A percentile compares a stretch with the other conserved stretches of the same genome.
Conservation (phyloP, 345 rosid genomes). For the Linum trigynum region DNA sequence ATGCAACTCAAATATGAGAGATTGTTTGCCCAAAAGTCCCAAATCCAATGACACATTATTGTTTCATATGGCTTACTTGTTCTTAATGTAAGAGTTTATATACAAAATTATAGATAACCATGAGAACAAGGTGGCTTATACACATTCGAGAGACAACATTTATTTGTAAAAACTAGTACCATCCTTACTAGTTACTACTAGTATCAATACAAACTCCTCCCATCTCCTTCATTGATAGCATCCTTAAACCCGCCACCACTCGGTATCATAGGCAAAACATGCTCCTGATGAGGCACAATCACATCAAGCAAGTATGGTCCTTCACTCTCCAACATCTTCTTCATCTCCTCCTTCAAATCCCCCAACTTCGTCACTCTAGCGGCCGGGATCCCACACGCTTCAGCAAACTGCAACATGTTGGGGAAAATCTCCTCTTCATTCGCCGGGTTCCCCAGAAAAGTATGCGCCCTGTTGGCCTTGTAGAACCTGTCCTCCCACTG, state of each 20-base stretch:
- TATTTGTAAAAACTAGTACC: too few relatives aligned
- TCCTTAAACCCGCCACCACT: slow-evolving; percentile 3
- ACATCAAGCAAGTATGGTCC: neutral
- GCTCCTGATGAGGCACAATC: slow-evolving; percentile 1
- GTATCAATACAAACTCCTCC: neutral
- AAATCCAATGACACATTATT: too few relatives aligned
- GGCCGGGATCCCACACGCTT: neutral
- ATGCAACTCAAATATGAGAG: too few relatives aligned
- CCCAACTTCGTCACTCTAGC: neutral
- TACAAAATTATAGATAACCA: too few relatives aligned
- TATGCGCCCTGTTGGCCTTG: slow-evolving; percentile 5
- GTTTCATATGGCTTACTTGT: too few relatives aligned
- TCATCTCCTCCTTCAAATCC: neutral
- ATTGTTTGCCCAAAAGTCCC: too few relatives aligned
- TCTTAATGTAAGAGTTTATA: too few relatives aligned
- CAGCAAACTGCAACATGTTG: neutral
- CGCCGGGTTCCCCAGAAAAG: neutral
- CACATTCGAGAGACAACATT: too few relatives aligned
- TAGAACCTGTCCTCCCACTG: slow-evolving; percentile 5
- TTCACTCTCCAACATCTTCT: neutral
- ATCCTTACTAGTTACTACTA: too few relatives aligned
- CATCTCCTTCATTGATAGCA: neutral
- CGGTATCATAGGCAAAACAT: slow-evolving; percentile 2
- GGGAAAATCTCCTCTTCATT: neutral
- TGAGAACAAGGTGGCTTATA: too few relatives aligned